Base-by-base conservation (phyloP, 768 basidiomycete genomes). In the Xerocomellus chrysenteron region DNA sequence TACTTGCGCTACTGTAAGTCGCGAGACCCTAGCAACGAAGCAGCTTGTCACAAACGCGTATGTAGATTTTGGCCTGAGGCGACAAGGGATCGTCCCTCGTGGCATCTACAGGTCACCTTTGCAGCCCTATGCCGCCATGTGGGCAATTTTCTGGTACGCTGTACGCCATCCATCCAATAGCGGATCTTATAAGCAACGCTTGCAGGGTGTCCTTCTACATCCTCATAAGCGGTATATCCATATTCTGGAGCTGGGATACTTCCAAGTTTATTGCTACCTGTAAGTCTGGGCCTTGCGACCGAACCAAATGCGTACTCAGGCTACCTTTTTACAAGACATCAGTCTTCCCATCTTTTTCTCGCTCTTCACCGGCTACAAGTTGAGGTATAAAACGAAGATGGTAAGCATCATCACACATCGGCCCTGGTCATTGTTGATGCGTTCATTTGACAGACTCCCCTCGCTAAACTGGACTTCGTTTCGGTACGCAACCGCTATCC, bases 101-200 rank as follows among this genome's bases (percentile, higher is more conserved):
- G 76, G 78, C 19, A 82, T 93, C 1, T 94, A 90, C 72, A 70
- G 78, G 61, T 84, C 81, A 60, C 59, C 65, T 3, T 69, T 86
- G 28, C 87, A 89, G 65, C 89, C 89, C 0, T 90, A 80, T 61
- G 69, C 88, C 36, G 74, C 87, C 16, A 85, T 82, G 68, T 88
- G 88, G 82, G 89, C 85, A 24, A 72, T 87, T 46, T 79, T 81
- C 69, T 87, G 88, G 83, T 82, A 78, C 70, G 78, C 75, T 59
- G 70, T 74, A 50, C 30, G 16, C 2, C 66, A 70, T 30, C 4
- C 45, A n/a, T 47, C 14, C 5, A 35, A 62, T 62, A 19, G 56
- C 56, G 13, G 19, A 21, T 33, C 21, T 10, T 12, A n/a, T 36
- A 17, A 41, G 3, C 35, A 11, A n/a, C 16, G 2, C 16, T 26